These are phyloP conservation scores for Clonostachys rhizophaga DNA, from an alignment of 2,329 filamentous ascomycete species.

Conservation along the genomic window DNA sequence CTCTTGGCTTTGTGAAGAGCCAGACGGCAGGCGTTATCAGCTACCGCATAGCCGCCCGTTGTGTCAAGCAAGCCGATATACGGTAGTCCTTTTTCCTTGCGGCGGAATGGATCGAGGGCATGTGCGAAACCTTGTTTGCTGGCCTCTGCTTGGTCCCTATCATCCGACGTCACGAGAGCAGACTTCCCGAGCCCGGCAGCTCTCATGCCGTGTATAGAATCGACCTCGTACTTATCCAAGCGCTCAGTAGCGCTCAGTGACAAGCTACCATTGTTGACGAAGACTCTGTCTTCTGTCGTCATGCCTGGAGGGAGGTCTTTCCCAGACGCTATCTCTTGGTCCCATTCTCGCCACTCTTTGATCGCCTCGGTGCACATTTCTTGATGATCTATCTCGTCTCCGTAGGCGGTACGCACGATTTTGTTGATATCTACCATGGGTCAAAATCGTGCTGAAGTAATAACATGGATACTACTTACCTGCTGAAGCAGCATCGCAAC, in stretches of 20 bases:
- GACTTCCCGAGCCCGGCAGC: constrained; percentile 21
- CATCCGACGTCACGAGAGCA: constrained; percentile 18
- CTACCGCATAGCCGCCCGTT: constrained; percentile 36
- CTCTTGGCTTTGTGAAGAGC: constrained; percentile 33
- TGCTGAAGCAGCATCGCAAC: constrained; percentile 37
- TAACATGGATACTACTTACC: constrained; percentile 10
- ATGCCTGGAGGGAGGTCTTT: constrained; percentile 26
- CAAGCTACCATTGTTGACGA: constrained; percentile 28
- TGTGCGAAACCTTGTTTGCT: too few relatives aligned
- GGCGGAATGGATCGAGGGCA: not conserved
- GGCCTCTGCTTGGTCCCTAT: constrained; percentile 9
- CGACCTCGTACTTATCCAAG: constrained; percentile 24
- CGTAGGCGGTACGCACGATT: constrained; percentile 28
- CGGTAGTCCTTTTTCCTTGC: constrained; percentile 18
- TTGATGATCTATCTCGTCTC: constrained; percentile 38
- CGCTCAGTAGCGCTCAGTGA: constrained; percentile 12
- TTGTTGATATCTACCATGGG: constrained; percentile 24
- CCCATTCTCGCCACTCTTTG: constrained; percentile 36
- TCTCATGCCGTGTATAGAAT: constrained; percentile 26
- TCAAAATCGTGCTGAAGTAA: not conserved
- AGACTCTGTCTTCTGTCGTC: constrained; percentile 25
- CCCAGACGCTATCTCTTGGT: constrained; percentile 24
- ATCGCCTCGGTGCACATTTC: constrained; percentile 35
- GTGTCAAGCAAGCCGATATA: constrained; percentile 36
- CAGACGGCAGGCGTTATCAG: constrained; percentile 38